A percentile compares a stretch with the other conserved stretches of the same genome.
phyloP scores from a whole-genome alignment of 257 asterid genomes.

The Catharanthus roseus region DNA sequence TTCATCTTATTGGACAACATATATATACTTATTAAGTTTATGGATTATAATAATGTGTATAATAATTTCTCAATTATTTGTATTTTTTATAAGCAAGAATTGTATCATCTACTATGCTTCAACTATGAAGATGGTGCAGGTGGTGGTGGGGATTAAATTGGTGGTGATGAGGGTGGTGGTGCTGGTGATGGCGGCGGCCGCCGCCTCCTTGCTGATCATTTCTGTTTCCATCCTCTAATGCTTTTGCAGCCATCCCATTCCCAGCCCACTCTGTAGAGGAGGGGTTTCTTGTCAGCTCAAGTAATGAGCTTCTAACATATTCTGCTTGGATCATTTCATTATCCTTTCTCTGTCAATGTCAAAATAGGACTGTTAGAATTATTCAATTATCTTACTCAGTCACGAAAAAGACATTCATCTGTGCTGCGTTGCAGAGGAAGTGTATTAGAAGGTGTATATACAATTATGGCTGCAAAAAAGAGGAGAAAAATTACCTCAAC shows the following conservation, averaged over 20 bases:
- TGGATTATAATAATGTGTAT: neutral
- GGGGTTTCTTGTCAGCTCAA: conserved; percentile 66
- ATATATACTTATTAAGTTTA: neutral
- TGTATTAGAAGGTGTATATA: no score
- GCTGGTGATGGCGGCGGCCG: conserved; percentile 22
- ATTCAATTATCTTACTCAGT: no score
- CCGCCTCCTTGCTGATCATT: conserved; percentile 21
- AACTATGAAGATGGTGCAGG: conserved; percentile 11
- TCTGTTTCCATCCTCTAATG: conserved; percentile 23
- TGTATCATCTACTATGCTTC: neutral
- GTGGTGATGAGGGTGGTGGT: conserved; percentile 15
- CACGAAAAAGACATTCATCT: no score
- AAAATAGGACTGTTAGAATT: neutral
- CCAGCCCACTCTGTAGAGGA: conserved; percentile 44
- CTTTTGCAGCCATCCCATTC: conserved; percentile 21
- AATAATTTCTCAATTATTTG: neutral
- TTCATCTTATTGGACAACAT: conserved; percentile 6
- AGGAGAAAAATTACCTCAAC: conserved; percentile 53
- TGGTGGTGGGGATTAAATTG: conserved; percentile 17
- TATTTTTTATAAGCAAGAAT: neutral
- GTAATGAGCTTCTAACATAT: conserved; percentile 69
- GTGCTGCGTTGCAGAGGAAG: no score
- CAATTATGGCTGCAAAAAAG: no score
- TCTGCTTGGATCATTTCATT: conserved; percentile 67
- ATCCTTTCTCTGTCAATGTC: conserved; percentile 45